Percentiles rank a stretch among this genome's conserved stretches.
Evolutionary conservation across 2,329 filamentous ascomycete species (phyloP).

Genomic region (Arthrobotrys entomopaga): DNA sequence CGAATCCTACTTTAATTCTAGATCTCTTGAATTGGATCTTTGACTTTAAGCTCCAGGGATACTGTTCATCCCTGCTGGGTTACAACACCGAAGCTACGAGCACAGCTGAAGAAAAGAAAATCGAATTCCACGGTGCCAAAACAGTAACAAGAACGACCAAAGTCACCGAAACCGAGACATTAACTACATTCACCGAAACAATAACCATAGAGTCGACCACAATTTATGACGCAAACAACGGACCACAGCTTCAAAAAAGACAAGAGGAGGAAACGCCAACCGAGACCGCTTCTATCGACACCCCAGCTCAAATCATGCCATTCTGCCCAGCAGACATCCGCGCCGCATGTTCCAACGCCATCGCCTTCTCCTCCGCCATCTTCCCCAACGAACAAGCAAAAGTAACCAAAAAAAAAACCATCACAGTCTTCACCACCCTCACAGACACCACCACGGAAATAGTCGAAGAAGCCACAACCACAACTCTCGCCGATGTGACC

Average conservation of each 20-base stretch:
- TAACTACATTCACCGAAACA: slow-evolving; percentile 22
- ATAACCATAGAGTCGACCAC: slow-evolving; percentile 19
- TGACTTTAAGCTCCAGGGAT: slow-evolving; percentile 18
- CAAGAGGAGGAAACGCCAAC: neutral
- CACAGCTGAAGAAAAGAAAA: neutral
- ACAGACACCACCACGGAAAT: slow-evolving; percentile 19
- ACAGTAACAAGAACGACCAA: slow-evolving; percentile 4
- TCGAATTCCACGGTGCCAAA: neutral
- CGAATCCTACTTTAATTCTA: slow-evolving; percentile 22
- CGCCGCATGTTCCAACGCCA: slow-evolving; percentile 29
- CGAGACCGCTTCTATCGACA: neutral
- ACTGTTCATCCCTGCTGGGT: slow-evolving; percentile 30
- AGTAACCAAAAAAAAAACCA: neutral
- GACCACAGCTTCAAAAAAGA: neutral
- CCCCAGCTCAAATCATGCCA: neutral
- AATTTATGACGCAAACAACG: slow-evolving; percentile 20
- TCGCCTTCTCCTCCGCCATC: slow-evolving; percentile 2
- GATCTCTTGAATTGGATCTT: slow-evolving; percentile 23
- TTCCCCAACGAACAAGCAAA: neutral
- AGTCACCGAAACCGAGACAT: slow-evolving; percentile 22
- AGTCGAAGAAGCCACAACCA: slow-evolving; percentile 11
- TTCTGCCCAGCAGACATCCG: slow-evolving; percentile 32
- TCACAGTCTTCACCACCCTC: neutral
- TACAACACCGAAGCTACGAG: neutral
- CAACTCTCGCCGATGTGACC: slow-evolving; percentile 23